A percentile compares a stretch with the other conserved stretches of the same genome.
These are phyloP conservation scores for Hericium coralloides DNA, from an alignment of 768 basidiomycete species.

Conservation along the genomic window DNA sequence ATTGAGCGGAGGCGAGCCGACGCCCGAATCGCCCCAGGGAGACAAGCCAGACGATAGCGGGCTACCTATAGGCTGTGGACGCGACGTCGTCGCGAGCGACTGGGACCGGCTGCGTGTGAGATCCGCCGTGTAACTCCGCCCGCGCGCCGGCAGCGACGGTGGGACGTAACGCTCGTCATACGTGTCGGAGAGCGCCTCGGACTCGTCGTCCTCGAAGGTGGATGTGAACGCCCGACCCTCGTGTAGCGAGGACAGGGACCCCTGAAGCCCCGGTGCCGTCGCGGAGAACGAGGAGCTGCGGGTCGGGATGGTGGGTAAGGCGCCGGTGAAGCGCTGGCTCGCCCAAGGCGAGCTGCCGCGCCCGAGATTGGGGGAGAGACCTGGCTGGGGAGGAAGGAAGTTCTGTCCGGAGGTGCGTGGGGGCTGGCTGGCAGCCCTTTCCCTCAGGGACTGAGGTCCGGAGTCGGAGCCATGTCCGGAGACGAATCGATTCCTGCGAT, in stretches of 20 bases:
- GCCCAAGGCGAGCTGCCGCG: constrained; percentile 38
- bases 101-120: constrained; percentile 69
- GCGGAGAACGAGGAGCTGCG: constrained; percentile 63
- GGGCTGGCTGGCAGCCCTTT: constrained; percentile 65
- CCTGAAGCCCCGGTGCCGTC: constrained; percentile 33
- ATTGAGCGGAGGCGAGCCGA: constrained; percentile 45
- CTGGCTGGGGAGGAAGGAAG: constrained; percentile 36
- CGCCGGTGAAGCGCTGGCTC: constrained; percentile 31
- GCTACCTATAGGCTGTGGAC: constrained; percentile 45
- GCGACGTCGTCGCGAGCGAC: constrained; percentile 56
- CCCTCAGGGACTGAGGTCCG: constrained; percentile 38
- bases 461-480: constrained; percentile 31
- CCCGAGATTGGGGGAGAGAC: constrained; percentile 37
- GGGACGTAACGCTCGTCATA: constrained; percentile 35
- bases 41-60: constrained; percentile 34
- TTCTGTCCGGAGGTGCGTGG: constrained; percentile 41
- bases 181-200: constrained; percentile 50
- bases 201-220: constrained; percentile 78
- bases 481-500: constrained; percentile 55
- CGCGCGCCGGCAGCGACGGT: constrained; percentile 36
- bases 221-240: constrained; percentile 58
- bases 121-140: constrained; percentile 55
- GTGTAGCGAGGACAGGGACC: constrained; percentile 58
- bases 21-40: constrained; percentile 52
- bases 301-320: constrained; percentile 44